A percentile compares a stretch with the other conserved stretches of the same genome.
phyloP scores from a whole-genome alignment of 2,329 filamentous ascomycete genomes.

The Fonsecaea nubica region DNA sequence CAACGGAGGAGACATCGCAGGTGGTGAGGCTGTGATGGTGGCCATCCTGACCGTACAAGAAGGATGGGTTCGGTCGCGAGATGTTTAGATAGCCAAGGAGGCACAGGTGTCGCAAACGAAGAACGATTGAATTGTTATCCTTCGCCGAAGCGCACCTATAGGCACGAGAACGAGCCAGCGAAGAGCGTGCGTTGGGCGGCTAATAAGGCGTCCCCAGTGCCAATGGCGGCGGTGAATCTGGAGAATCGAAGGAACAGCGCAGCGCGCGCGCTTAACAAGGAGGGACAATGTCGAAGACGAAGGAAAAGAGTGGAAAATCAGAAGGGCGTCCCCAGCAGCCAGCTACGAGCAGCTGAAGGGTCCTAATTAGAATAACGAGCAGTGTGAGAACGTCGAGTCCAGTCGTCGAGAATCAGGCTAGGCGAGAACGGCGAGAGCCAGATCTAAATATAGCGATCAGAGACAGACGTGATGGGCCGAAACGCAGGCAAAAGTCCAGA shows the following conservation, averaged over 20 bases:
- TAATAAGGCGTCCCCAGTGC: constrained; percentile 12
- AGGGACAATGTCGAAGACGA: constrained; percentile 6
- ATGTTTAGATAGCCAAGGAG: constrained; percentile 17
- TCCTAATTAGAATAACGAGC: constrained; percentile 2
- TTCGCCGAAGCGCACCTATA: constrained; percentile 27
- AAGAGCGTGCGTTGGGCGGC: constrained; percentile 14
- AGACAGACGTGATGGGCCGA: constrained; percentile 14
- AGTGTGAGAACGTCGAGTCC: constrained; percentile 10
- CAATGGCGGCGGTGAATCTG: constrained; percentile 19
- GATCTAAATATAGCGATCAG: constrained; percentile 34
- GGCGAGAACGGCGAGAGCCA: constrained; percentile 19
- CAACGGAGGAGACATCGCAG: constrained; percentile 41
- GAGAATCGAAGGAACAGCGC: constrained; percentile 5
- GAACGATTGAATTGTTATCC: constrained; percentile 10
- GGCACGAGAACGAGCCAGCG: constrained; percentile 20
- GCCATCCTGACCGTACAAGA: constrained; percentile 40
- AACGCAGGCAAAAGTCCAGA: constrained; percentile 17
- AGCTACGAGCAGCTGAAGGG: constrained; percentile 15
- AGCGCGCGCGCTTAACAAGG: constrained; percentile 16
- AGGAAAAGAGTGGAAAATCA: background rate
- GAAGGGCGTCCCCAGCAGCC: background rate
- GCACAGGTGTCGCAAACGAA: constrained; percentile 6
- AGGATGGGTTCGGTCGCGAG: constrained; percentile 13
- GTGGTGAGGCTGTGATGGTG: constrained; percentile 48
- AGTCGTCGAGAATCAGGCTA: constrained; percentile 14